Conservation (phyloP, 306 rosid species). For the Medicago lupulina region DNA sequence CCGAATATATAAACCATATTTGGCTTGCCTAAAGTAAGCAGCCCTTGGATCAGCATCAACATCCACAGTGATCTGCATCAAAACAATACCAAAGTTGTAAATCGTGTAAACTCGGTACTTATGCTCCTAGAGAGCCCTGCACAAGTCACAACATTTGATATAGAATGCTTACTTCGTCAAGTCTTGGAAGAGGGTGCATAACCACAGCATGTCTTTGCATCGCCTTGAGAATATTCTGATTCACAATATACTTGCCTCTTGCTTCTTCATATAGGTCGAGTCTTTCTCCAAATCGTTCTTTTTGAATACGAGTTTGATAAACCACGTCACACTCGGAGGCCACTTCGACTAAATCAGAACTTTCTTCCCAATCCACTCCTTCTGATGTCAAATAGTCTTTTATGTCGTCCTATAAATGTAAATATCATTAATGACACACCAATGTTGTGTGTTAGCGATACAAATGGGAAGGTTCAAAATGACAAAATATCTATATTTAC, state of each 20-base stretch:
- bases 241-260: slow-evolving; percentile 88
- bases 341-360: slow-evolving; percentile 80
- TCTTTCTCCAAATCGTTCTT: slow-evolving; percentile 81
- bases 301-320: slow-evolving; percentile 92
- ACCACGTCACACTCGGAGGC: slow-evolving; percentile 83
- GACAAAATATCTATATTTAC: background rate
- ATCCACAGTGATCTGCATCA: slow-evolving; percentile 71
- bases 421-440: slow-evolving; percentile 21
- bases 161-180: slow-evolving; percentile 69
- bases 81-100: slow-evolving; percentile 18
- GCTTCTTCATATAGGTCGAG: slow-evolving; percentile 81
- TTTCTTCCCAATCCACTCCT: slow-evolving; percentile 86
- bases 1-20: slow-evolving; percentile 82
- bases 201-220: slow-evolving; percentile 78
- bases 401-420: slow-evolving; percentile 74
- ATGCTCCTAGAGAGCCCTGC: background rate
- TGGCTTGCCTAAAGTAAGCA: slow-evolving; percentile 87
- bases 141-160: slow-evolving; percentile 8
- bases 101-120: slow-evolving; percentile 11
- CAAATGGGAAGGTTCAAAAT: slow-evolving; percentile 6
- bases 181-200: slow-evolving; percentile 96
- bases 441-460: slow-evolving; percentile 6
- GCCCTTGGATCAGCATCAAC: slow-evolving; percentile 81
- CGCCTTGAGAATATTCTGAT: slow-evolving; percentile 59
- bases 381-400: slow-evolving; percentile 71